These are phyloP conservation scores for Epichloe bromicola DNA, from an alignment of 2,329 filamentous ascomycete genomes.

Conservation along the genomic window DNA sequence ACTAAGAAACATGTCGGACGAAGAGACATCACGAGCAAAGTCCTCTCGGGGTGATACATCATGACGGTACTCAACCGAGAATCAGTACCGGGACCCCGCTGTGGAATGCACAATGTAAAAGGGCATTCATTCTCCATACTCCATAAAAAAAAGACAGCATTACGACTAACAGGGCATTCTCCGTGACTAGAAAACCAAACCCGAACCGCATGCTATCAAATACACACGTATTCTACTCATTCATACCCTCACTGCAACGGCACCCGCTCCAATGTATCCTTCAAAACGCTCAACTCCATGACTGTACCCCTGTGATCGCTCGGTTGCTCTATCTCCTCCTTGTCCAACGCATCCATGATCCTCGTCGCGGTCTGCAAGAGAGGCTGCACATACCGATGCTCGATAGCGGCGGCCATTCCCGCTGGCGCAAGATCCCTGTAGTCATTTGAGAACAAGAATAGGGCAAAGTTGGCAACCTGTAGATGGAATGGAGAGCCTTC, in stretches of 20 bases:
- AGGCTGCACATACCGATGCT: conserved; percentile 45
- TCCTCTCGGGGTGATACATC: no score
- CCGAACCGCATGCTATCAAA: neutral
- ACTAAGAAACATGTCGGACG: no score
- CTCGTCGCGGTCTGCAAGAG: conserved; percentile 30
- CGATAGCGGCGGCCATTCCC: conserved; percentile 43
- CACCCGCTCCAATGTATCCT: conserved; percentile 28
- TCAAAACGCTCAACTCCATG: conserved; percentile 29
- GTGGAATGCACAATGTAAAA: neutral
- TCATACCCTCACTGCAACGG: conserved; percentile 21
- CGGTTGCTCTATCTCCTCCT: conserved; percentile 20
- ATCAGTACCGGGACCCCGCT: no score
- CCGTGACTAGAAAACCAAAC: neutral
- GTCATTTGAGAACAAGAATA: conserved; percentile 37
- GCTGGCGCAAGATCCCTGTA: conserved; percentile 37
- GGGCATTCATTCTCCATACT: neutral
- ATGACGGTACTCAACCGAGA: neutral
- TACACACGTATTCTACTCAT: neutral
- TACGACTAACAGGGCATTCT: neutral
- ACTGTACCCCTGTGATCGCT: conserved; percentile 16
- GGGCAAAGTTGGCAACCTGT: conserved; percentile 47
- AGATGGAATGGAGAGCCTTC: conserved; percentile 42
- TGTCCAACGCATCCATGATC: conserved; percentile 19
- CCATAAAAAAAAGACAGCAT: neutral
- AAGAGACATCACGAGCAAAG: neutral